Evolutionary conservation across 345 rosid genomes (phyloP).

Genomic region (Salix exigua): DNA sequence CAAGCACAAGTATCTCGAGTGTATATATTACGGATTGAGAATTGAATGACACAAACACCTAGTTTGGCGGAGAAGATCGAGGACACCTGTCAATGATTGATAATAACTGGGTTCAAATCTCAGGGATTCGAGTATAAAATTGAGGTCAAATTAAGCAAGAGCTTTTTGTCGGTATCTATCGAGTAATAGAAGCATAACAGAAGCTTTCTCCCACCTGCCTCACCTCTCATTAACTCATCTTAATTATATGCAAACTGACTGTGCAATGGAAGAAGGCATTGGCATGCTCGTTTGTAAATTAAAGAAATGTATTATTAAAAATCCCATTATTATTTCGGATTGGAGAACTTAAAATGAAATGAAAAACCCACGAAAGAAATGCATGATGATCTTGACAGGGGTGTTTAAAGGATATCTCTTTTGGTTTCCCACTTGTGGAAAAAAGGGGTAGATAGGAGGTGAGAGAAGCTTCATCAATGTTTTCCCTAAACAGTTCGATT

Average conservation of each 20-base stretch:
- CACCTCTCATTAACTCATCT: not conserved
- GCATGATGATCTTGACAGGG: conserved; percentile 13
- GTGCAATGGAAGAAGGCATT: not conserved
- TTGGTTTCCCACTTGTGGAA: conserved; percentile 23
- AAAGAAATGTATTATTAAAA: not conserved
- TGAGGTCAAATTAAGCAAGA: conserved; percentile 19
- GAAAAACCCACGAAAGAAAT: not conserved
- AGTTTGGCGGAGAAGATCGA: conserved; percentile 23
- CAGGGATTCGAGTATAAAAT: conserved; percentile 7
- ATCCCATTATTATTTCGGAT: not conserved
- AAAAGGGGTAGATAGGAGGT: conserved; percentile 8
- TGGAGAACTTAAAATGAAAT: not conserved
- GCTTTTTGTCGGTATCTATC: conserved; percentile 17
- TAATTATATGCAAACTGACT: not conserved
- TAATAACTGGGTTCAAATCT: conserved; percentile 11
- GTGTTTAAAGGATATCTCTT: conserved; percentile 22
- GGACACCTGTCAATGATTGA: conserved; percentile 9
- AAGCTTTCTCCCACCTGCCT: conserved; percentile 16
- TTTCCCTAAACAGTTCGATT: conserved; percentile 26
- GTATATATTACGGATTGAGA: not conserved
- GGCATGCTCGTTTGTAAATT: not conserved
- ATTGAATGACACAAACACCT: not conserved
- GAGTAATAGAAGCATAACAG: not conserved
- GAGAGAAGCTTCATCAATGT: conserved; percentile 26
- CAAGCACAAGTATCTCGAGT: not conserved